Evolutionary conservation across 2,329 filamentous ascomycete genomes (phyloP), one percentile per base, ranked within the genome.

Genomic region (Fusarium sp.): DNA sequence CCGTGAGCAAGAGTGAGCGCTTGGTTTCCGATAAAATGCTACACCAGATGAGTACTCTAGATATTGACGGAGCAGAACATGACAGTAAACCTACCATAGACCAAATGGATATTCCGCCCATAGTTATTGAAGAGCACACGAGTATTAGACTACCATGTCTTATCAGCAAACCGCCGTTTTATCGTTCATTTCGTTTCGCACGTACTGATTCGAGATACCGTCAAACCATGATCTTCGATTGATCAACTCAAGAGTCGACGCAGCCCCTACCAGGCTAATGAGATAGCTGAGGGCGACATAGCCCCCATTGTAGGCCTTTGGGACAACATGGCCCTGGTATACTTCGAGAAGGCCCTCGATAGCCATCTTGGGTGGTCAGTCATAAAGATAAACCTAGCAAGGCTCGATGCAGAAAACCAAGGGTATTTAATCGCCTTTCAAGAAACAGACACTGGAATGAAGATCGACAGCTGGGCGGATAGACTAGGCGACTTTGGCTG

Each of bases 91-190:
- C 45, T 24, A 66, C 63, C 63, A 66, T 66, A 3, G 41, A 66
- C 63, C 63, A 66, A 9, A 66, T 66, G 3, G 63, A 10, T n/a
- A 66, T 66, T 10, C 63, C 63, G 7, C 63, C 63, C 63, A 66
- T 66, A 1, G 63, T 66, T 6, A 66, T 45, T 6, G 63, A 47
- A 27, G 63, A 66, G 11, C 46, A 34, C 9, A 25, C 48, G 6
- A 66, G 43, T 20, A 66, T 27, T 38, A 66, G 9, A 34, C 63
- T 66, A 40, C 24, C 13, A 5, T 18, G 24, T 34, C 24, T 27
- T 51, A 24, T 67, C 11, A 67, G 64, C 24, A 65, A 16, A 9
- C 30, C 5, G 8, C 25, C 24, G 32, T 51, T 32, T 2, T 7
- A 15, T 38, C 1, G 13, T 22, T 12, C 29, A 13, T 22, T 2